Evolutionary conservation across 331 rosid species (phyloP), one percentile per base, ranked within the genome.

Genomic region (Prunus yedoensis): DNA sequence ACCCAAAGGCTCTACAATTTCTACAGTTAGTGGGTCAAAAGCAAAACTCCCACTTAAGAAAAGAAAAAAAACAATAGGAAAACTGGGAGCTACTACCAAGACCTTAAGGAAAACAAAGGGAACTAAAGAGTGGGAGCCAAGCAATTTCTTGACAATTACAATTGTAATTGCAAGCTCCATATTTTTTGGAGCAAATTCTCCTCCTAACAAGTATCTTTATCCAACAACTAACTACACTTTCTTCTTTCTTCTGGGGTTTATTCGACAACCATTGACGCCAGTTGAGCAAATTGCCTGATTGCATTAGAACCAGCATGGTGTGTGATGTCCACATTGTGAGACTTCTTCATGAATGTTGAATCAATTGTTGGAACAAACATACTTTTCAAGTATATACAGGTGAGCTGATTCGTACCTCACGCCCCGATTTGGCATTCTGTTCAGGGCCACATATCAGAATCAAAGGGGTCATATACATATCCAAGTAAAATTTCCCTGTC

Each of bases 91-190:
- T 80, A 70, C 85, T 82, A 70, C 72, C 71, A 70, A 74, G 78
- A 77, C 82, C 81, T 82, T 63, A 69, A 61, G 74, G 77, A 70
- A 30, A 64, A 75, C 20, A 18, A 18, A 46, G 30, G 21, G 13
- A 74, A 57, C 58, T 49, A 45, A 54, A 58, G 2, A 57, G 45
- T 68, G 8, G 87, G 85, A 86, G 87, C 89, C 79, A 66, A 77
- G 88, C 88, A 86, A 86, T 85, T 70, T 76, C 86, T 71, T 74
- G 79, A 88, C 76, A 85, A 88, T 86, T 85, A 88, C 88, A 90
- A 79, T 86, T 81, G 85, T 79, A 81, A 84, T 78, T 86, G 85
- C 89, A 74, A 76, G 82, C 86, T 85, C 92, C 83, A 81, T 56
- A 41, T 15, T 50, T 78, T 62, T 80, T 62, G 58, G 67, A 35